Percentiles rank a stretch among this genome's conserved stretches.
Evolutionary conservation across 2,329 filamentous ascomycete genomes (phyloP).

Genomic region (Malbranchea cinnamomea): DNA sequence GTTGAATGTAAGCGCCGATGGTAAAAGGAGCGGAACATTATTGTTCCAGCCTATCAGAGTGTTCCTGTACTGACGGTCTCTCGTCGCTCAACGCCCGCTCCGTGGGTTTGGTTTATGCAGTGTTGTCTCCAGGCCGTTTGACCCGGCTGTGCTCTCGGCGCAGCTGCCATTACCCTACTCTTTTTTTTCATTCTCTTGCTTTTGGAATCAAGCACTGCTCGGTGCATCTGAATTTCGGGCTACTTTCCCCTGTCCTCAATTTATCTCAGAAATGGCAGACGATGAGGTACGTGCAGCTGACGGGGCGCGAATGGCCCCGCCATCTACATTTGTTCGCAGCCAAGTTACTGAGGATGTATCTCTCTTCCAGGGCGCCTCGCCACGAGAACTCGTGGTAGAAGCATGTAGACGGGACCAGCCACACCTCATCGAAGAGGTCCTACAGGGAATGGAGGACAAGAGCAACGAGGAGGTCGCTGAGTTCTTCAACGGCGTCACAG

Average conservation of each 20-base stretch:
- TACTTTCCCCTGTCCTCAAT: too few species aligned
- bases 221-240: too few species aligned
- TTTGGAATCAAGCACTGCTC: too few species aligned
- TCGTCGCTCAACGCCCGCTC: too few species aligned
- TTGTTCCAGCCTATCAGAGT: slow-evolving; percentile 6
- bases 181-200: too few species aligned
- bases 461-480: slow-evolving; percentile 48
- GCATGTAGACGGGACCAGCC: slow-evolving; percentile 88
- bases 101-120: too few species aligned
- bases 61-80: too few species aligned
- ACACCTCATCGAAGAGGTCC: slow-evolving; percentile 62
- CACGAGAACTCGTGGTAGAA: slow-evolving; percentile 75
- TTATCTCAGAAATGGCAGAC: slow-evolving; percentile 27
- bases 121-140: too few species aligned
- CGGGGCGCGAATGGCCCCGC: too few species aligned
- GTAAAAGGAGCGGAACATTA: slow-evolving; percentile 2
- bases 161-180: too few species aligned
- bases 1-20: slow-evolving; percentile 3
- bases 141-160: too few species aligned
- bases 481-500: slow-evolving; percentile 73
- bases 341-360: slow-evolving; percentile 6
- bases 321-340: background rate
- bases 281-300: slow-evolving; percentile 29
- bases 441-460: slow-evolving; percentile 44
- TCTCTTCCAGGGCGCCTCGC: slow-evolving; percentile 57